Conservation (phyloP, 2,329 filamentous ascomycete species). For the Epicoccum sorghinum region DNA sequence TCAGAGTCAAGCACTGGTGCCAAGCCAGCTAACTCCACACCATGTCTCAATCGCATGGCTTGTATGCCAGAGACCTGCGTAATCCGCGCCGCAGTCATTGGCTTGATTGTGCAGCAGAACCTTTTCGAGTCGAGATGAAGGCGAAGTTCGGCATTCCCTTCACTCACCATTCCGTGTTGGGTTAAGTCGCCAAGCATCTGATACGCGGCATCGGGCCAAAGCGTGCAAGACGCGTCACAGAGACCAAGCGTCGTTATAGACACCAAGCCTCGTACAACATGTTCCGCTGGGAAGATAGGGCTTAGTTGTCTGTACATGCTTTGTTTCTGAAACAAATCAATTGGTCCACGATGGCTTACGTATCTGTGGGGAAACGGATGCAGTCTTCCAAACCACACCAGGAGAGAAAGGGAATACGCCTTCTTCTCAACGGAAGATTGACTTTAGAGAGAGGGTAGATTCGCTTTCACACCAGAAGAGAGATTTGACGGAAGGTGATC, state of each 20-base stretch:
- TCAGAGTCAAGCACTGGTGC: slow-evolving; percentile 7
- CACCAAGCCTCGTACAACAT: slow-evolving; percentile 9
- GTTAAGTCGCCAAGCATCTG: slow-evolving; percentile 5
- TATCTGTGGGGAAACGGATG: neutral
- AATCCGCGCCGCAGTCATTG: neutral
- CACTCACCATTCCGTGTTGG: slow-evolving; percentile 1
- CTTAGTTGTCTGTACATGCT: neutral
- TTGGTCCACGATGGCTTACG: slow-evolving; percentile 12
- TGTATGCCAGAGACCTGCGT: slow-evolving; percentile 1
- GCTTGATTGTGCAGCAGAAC: neutral
- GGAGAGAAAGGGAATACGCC: neutral
- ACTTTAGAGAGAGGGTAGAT: no score
- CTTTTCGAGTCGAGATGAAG: neutral
- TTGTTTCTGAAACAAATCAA: neutral
- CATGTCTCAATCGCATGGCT: no score
- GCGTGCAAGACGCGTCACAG: slow-evolving; percentile 9
- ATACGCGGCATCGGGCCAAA: neutral
- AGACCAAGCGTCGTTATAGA: slow-evolving; percentile 6
- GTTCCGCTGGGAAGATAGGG: neutral
- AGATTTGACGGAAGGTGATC: no score
- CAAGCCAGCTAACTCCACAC: slow-evolving; percentile 9
- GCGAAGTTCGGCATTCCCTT: slow-evolving; percentile 3
- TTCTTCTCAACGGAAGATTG: no score
- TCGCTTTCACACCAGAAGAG: no score
- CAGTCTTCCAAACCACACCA: slow-evolving; percentile 11